These are phyloP conservation scores for Aspergillus udagawae DNA, from an alignment of 2,329 filamentous ascomycete species.

Conservation along the genomic window DNA sequence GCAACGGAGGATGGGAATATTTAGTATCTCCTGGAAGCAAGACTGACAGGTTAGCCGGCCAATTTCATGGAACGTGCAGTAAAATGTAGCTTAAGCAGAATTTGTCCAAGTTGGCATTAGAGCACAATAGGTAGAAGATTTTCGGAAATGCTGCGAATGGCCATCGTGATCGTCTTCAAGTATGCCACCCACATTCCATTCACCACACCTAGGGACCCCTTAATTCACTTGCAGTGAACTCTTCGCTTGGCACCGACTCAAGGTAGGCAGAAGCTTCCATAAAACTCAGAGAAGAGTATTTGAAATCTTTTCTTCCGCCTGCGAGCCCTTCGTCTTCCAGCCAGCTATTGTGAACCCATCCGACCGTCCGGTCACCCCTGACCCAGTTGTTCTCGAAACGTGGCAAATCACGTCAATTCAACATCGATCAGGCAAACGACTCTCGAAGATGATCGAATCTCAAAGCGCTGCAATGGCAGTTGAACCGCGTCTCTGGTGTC, in stretches of 20 bases:
- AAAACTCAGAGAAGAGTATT: constrained; percentile 2
- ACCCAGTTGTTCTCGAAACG: not conserved
- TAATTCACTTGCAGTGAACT: constrained; percentile 3
- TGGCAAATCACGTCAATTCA: not conserved
- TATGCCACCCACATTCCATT: constrained; percentile 18
- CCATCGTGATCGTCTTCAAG: constrained; percentile 12
- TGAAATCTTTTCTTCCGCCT: constrained; percentile 1
- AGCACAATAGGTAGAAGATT: constrained; percentile 7
- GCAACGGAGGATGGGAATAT: constrained; percentile 9
- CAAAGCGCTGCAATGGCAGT: constrained; percentile 5
- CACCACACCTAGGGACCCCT: constrained; percentile 9
- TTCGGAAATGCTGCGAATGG: constrained; percentile 15
- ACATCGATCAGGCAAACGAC: not conserved
- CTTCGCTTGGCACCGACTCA: constrained; percentile 3
- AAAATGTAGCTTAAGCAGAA: not conserved
- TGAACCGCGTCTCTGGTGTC: not conserved
- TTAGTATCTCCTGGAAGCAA: constrained; percentile 15
- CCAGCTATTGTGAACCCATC: not conserved
- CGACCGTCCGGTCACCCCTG: not conserved
- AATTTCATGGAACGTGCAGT: not conserved
- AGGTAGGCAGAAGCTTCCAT: constrained; percentile 6
- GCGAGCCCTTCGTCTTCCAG: not conserved
- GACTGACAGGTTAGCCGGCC: constrained; percentile 13
- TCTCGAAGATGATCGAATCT: not conserved
- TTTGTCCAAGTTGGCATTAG: not conserved